Evolutionary conservation across 257 asterid species (phyloP), one percentile per base, ranked within the genome.

Genomic region (Ilex asprella): DNA sequence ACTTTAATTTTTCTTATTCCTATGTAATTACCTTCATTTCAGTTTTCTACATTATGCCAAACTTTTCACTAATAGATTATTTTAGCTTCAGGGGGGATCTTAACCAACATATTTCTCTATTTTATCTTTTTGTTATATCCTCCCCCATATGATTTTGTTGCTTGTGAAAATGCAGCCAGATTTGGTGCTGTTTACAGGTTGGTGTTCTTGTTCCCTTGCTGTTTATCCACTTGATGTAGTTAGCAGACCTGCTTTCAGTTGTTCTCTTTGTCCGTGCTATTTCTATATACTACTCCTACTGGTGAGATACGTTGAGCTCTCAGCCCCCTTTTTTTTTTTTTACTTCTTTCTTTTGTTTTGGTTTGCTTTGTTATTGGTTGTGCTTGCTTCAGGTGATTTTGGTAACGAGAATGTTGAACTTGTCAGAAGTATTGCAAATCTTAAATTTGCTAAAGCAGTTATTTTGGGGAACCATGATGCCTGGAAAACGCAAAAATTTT

Each of bases 401-500:
- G 98, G 97, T 61, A 86, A 91, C 85, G 98, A 83, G 84, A 91
- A 86, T 63, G 95, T 81, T 60, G 87, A 81, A 60, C 82, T 91
- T 39, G 96, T 88, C 54, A 56, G 73, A 69, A 88, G 92, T 70
- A 69, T 88, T 77, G 84, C 98, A 47, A 77, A 70, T 43, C 81
- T 91, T 44, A 82, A 81, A 47, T 75, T 88, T 55, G 55, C 86
- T 10, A 91, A 88, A 77, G 95, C 97, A 65, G 76, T 82, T 74
- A 88, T 91, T 67, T 74, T 91, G 76, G 98, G 98, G 68, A 91
- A 91, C 81, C 98, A 91, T 73, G 98, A 91, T 67, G 98, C 95
- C 59, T 88, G 98, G 98, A 75, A 53, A 30, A 91, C 98, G 63
- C 82, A 51, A 67, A 78, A 71, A 55, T 91, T 91, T 76, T 84